Conservation (phyloP, 2,329 filamentous ascomycete genomes). For the Cladosporium sp. region DNA sequence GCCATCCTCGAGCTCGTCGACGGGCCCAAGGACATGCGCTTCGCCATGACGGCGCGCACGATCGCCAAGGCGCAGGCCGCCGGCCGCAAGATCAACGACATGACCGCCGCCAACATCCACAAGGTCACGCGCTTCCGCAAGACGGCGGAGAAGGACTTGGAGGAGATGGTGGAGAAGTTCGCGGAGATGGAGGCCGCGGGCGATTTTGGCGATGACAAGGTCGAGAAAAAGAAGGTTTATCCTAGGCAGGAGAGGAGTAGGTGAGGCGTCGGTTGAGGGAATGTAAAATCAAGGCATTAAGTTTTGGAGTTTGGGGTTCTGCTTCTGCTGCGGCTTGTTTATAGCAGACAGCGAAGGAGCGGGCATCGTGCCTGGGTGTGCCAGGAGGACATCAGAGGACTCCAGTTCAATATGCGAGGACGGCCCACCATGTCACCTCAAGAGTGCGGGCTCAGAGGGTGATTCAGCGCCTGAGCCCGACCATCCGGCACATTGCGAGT, state of each 20-base stretch:
- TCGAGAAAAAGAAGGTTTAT: conserved; percentile 32
- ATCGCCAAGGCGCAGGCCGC: conserved; percentile 54
- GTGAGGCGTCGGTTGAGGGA: conserved; percentile 9
- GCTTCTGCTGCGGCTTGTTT: too few species aligned
- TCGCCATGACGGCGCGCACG: conserved; percentile 84
- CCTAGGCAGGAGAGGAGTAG: conserved; percentile 22
- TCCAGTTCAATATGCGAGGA: too few species aligned
- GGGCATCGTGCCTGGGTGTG: too few species aligned
- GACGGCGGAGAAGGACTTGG: conserved; percentile 60
- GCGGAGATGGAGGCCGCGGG: conserved; percentile 28
- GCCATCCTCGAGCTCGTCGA: conserved; percentile 95
- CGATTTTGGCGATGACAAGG: conserved; percentile 28
- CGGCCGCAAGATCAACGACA: conserved; percentile 55
- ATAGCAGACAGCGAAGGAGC: too few species aligned
- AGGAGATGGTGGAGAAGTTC: conserved; percentile 49
- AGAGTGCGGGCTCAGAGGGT: too few species aligned
- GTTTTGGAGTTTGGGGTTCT: too few species aligned
- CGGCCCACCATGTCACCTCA: too few species aligned
- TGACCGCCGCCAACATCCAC: conserved; percentile 70
- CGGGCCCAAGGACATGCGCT: conserved; percentile 86
- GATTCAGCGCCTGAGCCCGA: too few species aligned
- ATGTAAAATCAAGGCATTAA: neutral
- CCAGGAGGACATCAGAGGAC: too few species aligned
- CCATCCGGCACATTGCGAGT: too few species aligned
- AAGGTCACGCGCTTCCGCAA: conserved; percentile 76